A percentile compares a stretch with the other conserved stretches of the same genome.
phyloP scores from a whole-genome alignment of 257 asterid genomes.

The Fraxinus americana region DNA sequence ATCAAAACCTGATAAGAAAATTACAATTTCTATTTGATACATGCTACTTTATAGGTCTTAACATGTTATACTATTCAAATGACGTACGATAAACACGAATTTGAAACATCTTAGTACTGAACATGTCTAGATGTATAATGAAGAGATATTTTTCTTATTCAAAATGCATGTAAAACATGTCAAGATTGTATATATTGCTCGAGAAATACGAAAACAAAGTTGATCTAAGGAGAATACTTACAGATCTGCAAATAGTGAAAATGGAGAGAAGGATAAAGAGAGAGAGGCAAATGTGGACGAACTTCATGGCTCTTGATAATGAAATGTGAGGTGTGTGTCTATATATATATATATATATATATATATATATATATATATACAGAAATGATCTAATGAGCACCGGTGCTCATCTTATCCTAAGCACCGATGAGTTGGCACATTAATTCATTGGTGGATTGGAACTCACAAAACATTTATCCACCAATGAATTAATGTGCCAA shows the following conservation, averaged over 20 bases:
- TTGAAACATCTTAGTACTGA: too few species aligned
- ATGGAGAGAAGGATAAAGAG: background rate
- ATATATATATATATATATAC: too few species aligned
- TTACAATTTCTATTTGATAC: too few species aligned
- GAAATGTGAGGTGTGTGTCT: background rate
- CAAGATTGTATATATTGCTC: background rate
- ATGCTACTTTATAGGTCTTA: background rate
- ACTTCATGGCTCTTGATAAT: background rate
- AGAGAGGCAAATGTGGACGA: background rate
- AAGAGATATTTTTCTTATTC: too few species aligned
- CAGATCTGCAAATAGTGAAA: conserved; percentile 41
- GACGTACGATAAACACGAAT: too few species aligned
- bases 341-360: background rate
- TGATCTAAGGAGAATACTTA: conserved; percentile 20
- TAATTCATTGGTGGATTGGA: too few species aligned
- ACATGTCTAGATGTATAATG: background rate
- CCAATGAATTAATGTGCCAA: too few species aligned
- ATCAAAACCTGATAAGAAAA: background rate
- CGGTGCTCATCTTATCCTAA: too few species aligned
- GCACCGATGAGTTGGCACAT: too few species aligned
- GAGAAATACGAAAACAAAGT: background rate
- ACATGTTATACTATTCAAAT: background rate
- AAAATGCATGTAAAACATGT: background rate
- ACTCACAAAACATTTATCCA: too few species aligned
- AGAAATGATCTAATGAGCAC: too few species aligned